Percentiles rank a stretch among this genome's conserved stretches.
These are phyloP conservation scores for Vanrija humicola DNA, from an alignment of 1,284 basidiomycete genomes.

Conservation along the genomic window DNA sequence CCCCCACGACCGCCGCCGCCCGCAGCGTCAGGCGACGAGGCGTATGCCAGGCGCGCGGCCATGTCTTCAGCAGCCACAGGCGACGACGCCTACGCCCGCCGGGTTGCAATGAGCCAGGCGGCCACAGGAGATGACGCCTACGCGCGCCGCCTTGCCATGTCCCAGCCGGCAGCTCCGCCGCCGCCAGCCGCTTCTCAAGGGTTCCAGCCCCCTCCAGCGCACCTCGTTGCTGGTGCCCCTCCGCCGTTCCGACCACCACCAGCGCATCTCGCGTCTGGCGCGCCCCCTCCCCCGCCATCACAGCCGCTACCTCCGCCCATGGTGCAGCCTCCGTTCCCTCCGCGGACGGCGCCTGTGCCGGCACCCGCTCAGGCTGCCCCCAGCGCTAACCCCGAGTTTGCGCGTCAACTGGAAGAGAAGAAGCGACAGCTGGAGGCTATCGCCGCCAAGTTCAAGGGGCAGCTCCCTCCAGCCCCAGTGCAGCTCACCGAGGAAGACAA, in stretches of 20 bases:
- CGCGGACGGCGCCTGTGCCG: neutral
- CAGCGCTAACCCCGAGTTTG: slow-evolving; percentile 1
- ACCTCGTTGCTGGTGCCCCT: neutral
- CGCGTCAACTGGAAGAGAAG: slow-evolving; percentile 51
- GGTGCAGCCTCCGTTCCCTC: neutral
- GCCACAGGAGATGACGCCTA: slow-evolving; percentile 26
- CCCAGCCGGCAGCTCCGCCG: slow-evolving; percentile 2
- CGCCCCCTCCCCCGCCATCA: neutral
- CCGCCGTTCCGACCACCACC: slow-evolving; percentile 13
- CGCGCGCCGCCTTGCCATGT: slow-evolving; percentile 28
- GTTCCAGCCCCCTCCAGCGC: slow-evolving; percentile 7
- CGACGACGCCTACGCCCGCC: slow-evolving; percentile 42
- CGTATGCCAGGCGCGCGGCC: slow-evolving; percentile 32
- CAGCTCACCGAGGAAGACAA: slow-evolving; percentile 5
- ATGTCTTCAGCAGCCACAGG: slow-evolving; percentile 19
- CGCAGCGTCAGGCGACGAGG: slow-evolving; percentile 19
- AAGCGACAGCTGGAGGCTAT: slow-evolving; percentile 74
- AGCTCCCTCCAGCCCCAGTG: slow-evolving; percentile 7
- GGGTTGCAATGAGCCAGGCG: slow-evolving; percentile 15
- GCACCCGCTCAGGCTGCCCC: neutral
- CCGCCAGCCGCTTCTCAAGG: neutral
- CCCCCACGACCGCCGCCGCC: slow-evolving; percentile 7
- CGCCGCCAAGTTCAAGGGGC: slow-evolving; percentile 51
- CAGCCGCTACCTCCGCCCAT: neutral
- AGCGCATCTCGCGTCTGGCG: slow-evolving; percentile 1